Conservation (phyloP, 1,284 basidiomycete species). For the Rugosomyces carneus region DNA sequence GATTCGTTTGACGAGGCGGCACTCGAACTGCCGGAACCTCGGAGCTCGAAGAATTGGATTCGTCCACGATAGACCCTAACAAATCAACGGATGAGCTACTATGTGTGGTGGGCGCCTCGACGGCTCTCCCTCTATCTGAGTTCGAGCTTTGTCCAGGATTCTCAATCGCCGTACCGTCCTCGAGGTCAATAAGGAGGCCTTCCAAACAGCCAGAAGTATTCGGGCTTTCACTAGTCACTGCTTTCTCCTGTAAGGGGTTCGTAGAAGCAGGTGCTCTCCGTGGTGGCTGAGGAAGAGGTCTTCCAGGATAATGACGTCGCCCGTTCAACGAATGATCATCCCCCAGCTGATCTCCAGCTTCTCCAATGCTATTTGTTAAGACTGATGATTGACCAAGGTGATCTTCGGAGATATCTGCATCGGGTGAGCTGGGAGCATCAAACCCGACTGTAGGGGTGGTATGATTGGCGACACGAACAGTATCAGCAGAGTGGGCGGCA, state of each 20-base stretch:
- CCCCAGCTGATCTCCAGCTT: neutral
- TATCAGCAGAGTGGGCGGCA: neutral
- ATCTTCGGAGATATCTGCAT: neutral
- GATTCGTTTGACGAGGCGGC: conserved; percentile 5
- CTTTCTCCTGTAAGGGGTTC: neutral
- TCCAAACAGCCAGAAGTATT: conserved; percentile 28
- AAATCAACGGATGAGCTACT: conserved; percentile 18
- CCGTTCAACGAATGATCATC: conserved; percentile 13
- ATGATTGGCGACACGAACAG: neutral
- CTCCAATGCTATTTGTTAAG: neutral
- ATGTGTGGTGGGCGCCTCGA: conserved; percentile 8
- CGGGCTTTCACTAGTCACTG: neutral
- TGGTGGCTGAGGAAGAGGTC: conserved; percentile 35
- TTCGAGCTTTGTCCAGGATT: conserved; percentile 1
- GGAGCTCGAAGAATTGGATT: conserved; percentile 1
- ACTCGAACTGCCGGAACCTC: conserved; percentile 1
- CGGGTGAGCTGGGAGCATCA: neutral
- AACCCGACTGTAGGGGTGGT: neutral
- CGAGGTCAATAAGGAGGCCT: conserved; percentile 40
- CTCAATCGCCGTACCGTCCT: conserved; percentile 21
- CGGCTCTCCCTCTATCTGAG: neutral
- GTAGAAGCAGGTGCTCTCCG: conserved; percentile 21
- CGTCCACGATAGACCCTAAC: conserved; percentile 9
- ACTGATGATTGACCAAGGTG: conserved; percentile 1
- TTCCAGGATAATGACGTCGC: conserved; percentile 33